Conservation (phyloP, 768 basidiomycete genomes). For the Gymnopilus dilepis region DNA sequence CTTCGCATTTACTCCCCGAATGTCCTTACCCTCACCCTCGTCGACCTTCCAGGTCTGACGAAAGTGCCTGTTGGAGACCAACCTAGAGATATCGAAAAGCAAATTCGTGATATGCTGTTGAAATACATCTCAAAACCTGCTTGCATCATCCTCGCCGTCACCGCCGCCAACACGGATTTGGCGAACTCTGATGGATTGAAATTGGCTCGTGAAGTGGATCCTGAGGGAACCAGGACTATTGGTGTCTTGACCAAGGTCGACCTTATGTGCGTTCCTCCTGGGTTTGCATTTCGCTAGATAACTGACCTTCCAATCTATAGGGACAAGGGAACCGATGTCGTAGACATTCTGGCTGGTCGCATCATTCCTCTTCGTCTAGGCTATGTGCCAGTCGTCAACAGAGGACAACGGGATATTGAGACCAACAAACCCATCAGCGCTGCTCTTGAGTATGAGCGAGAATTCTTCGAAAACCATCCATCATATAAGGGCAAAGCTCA, state of each 20-base stretch:
- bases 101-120: constrained; percentile 95
- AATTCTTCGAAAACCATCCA: constrained; percentile 93
- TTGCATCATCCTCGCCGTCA: constrained; percentile 96
- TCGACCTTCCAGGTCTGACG: constrained; percentile 96
- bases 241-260: constrained; percentile 99
- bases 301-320: constrained; percentile 44
- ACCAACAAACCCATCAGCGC: constrained; percentile 79
- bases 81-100: constrained; percentile 95
- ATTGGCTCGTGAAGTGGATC: constrained; percentile 95
- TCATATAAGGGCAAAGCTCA: constrained; percentile 94
- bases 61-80: constrained; percentile 97
- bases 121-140: constrained; percentile 96
- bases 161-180: constrained; percentile 94
- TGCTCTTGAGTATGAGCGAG: constrained; percentile 88
- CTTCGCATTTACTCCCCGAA: constrained; percentile 97
- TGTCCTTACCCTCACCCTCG: constrained; percentile 94
- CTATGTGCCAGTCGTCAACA: constrained; percentile 98
- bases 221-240: constrained; percentile 95
- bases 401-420: constrained; percentile 98
- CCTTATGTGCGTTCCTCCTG: constrained; percentile 74
- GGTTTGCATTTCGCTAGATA: not conserved
- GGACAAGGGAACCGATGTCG: constrained; percentile 98
- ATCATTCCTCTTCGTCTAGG: constrained; percentile 96
- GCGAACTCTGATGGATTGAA: constrained; percentile 98
- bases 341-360: constrained; percentile 97